These are phyloP conservation scores for Rhizopogon vulgaris DNA, from an alignment of 768 basidiomycete species.

Conservation along the genomic window DNA sequence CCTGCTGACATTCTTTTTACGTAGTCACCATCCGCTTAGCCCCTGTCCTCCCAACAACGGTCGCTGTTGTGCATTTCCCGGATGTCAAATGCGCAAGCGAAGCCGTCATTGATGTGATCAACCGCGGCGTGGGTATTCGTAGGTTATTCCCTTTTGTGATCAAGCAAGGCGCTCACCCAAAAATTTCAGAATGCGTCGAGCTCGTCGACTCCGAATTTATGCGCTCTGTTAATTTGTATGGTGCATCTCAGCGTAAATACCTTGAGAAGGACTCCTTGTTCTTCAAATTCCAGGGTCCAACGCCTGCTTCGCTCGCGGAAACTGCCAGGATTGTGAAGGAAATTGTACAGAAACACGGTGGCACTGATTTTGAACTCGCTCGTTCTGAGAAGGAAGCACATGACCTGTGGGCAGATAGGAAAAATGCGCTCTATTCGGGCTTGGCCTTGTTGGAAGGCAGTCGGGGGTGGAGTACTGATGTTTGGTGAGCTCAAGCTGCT, in stretches of 20 bases:
- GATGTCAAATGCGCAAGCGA: constrained; percentile 67
- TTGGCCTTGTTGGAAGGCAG: constrained; percentile 52
- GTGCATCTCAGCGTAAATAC: constrained; percentile 49
- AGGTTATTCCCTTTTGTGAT: constrained; percentile 20
- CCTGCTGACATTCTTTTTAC: not conserved
- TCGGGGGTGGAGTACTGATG: constrained; percentile 68
- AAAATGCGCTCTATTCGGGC: constrained; percentile 55
- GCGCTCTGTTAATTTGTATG: constrained; percentile 51
- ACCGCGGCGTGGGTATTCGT: constrained; percentile 74
- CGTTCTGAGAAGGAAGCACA: constrained; percentile 57
- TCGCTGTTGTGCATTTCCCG: constrained; percentile 79
- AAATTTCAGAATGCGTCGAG: constrained; percentile 68
- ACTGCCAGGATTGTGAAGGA: constrained; percentile 52
- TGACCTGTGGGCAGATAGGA: constrained; percentile 69
- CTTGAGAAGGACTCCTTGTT: constrained; percentile 67
- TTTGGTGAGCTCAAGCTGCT: constrained; percentile 44
- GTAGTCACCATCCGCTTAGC: constrained; percentile 76
- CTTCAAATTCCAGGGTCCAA: constrained; percentile 82
- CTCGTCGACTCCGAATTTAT: constrained; percentile 71
- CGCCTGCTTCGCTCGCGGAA: constrained; percentile 51
- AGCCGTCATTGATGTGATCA: constrained; percentile 68
- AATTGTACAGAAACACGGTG: constrained; percentile 60
- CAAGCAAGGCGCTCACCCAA: not conserved
- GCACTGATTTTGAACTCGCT: constrained; percentile 61
- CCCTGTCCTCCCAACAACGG: constrained; percentile 75